phyloP scores from a whole-genome alignment of 768 basidiomycete genomes.

The Coprinopsis sp. region DNA sequence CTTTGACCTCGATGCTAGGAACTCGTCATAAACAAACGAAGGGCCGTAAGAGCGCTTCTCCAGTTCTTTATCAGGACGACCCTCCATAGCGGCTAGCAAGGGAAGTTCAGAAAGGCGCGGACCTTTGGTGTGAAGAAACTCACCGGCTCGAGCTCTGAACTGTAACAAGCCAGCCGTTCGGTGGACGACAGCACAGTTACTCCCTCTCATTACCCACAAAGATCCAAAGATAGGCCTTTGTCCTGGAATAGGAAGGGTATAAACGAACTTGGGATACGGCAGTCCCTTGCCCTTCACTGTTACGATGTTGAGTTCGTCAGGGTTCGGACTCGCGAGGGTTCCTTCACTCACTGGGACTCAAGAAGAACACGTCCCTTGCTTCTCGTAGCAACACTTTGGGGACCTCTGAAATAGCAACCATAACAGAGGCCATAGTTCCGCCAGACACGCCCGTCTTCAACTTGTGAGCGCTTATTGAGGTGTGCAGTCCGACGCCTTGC shows the following conservation, averaged over 20 bases:
- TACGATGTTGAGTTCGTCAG: conserved; percentile 12
- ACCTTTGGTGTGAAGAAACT: conserved; percentile 13
- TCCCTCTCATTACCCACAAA: conserved; percentile 36
- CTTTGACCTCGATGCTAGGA: conserved; percentile 37
- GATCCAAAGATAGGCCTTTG: conserved; percentile 26
- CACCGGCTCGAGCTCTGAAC: conserved; percentile 22
- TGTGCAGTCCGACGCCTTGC: conserved; percentile 31
- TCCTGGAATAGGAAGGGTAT: conserved; percentile 35
- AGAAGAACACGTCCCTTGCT: conserved; percentile 26
- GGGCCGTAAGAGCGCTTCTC: conserved; percentile 52
- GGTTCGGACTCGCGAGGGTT: background rate
- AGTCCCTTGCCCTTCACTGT: conserved; percentile 9
- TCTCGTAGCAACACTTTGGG: conserved; percentile 31
- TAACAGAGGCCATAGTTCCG: conserved; percentile 52
- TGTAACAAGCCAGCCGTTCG: conserved; percentile 45
- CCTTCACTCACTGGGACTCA: conserved; percentile 38
- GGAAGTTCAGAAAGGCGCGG: conserved; percentile 17
- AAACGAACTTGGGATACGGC: conserved; percentile 21
- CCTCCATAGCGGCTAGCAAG: background rate
- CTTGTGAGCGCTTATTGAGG: conserved; percentile 52
- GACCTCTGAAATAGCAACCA: conserved; percentile 33
- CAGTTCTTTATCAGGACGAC: background rate
- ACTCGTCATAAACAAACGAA: conserved; percentile 75
- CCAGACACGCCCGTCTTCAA: conserved; percentile 53
- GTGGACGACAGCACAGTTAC: conserved; percentile 41